phyloP scores from a whole-genome alignment of 2,329 filamentous ascomycete species.

The Colletotrichum liaoningense region DNA sequence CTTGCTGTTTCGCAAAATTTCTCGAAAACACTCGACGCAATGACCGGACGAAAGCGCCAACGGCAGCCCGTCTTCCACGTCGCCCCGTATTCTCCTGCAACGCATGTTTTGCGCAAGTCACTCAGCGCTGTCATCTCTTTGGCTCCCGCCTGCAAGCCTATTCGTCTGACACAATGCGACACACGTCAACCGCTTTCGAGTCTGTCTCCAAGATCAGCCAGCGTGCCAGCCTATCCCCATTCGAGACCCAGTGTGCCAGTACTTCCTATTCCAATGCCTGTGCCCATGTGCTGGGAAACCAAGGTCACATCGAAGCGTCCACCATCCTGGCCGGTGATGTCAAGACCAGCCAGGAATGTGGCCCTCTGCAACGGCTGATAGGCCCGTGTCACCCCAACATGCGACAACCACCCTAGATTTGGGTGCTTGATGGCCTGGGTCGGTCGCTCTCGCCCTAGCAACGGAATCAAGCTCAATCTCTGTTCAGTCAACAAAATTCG shows the following conservation, averaged over 20 bases:
- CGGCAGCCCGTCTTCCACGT: constrained; percentile 1
- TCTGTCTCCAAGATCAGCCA: not conserved
- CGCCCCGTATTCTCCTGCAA: constrained; percentile 15
- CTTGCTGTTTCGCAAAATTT: constrained; percentile 21
- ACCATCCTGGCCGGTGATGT: constrained; percentile 33
- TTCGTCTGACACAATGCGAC: constrained; percentile 13
- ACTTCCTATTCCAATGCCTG: not conserved
- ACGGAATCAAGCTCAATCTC: constrained; percentile 13
- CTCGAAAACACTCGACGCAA: not conserved
- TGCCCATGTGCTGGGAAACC: not conserved
- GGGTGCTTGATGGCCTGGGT: constrained; percentile 9
- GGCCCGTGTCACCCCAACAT: constrained; percentile 28
- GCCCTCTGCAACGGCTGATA: constrained; percentile 30
- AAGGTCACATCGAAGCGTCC: constrained; percentile 11
- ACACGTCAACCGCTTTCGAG: constrained; percentile 10
- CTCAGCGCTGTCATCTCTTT: constrained; percentile 13
- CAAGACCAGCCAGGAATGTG: constrained; percentile 15
- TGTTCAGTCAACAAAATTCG: constrained; percentile 29
- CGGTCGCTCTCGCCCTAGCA: constrained; percentile 27
- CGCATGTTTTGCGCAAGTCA: constrained; percentile 24
- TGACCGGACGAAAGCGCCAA: constrained; percentile 20
- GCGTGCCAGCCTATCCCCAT: not conserved
- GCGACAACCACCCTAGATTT: constrained; percentile 23
- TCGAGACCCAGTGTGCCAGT: not conserved
- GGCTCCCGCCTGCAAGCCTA: not conserved